Percentiles rank a stretch among this genome's conserved stretches.
Evolutionary conservation across 2,329 filamentous ascomycete species (phyloP).

Genomic region (Dothidotthia symphoricarpi): DNA sequence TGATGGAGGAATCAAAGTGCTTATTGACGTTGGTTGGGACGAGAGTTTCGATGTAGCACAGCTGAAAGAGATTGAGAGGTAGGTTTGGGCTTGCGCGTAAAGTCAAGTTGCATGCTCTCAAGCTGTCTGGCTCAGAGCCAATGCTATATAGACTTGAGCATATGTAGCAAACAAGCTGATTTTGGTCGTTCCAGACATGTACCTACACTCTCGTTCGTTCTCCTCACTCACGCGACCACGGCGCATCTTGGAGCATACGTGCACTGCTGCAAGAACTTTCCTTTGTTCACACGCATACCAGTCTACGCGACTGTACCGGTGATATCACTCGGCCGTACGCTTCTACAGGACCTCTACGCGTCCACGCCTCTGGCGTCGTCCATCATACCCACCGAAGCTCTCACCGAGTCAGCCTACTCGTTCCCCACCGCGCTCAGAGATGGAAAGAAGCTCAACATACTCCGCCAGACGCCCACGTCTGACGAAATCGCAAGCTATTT

Average conservation of each 20-base stretch:
- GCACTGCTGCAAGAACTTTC: slow-evolving; percentile 95
- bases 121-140: slow-evolving; percentile 1
- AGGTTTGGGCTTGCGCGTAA: slow-evolving; percentile 27
- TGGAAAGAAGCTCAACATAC: slow-evolving; percentile 49
- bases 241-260: slow-evolving; percentile 90
- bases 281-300: slow-evolving; percentile 85
- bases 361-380: slow-evolving; percentile 87
- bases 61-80: slow-evolving; percentile 89
- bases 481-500: slow-evolving; percentile 95
- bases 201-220: slow-evolving; percentile 86
- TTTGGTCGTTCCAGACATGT: slow-evolving; percentile 62
- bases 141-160: slow-evolving; percentile 12
- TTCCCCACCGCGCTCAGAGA: slow-evolving; percentile 54
- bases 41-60: slow-evolving; percentile 80
- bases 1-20: slow-evolving; percentile 91
- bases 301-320: slow-evolving; percentile 93
- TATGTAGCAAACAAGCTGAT: slow-evolving; percentile 22
- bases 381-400: slow-evolving; percentile 69
- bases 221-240: slow-evolving; percentile 90
- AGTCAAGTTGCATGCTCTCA: neutral
- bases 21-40: slow-evolving; percentile 91
- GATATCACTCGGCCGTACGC: slow-evolving; percentile 84
- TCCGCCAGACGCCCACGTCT: slow-evolving; percentile 68
- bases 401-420: slow-evolving; percentile 62
- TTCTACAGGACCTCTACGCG: slow-evolving; percentile 88